Evolutionary conservation across 78 protist species (phyloP), one percentile per base, ranked within the genome.

Genomic region (Pigoraptor vietnamica): DNA sequence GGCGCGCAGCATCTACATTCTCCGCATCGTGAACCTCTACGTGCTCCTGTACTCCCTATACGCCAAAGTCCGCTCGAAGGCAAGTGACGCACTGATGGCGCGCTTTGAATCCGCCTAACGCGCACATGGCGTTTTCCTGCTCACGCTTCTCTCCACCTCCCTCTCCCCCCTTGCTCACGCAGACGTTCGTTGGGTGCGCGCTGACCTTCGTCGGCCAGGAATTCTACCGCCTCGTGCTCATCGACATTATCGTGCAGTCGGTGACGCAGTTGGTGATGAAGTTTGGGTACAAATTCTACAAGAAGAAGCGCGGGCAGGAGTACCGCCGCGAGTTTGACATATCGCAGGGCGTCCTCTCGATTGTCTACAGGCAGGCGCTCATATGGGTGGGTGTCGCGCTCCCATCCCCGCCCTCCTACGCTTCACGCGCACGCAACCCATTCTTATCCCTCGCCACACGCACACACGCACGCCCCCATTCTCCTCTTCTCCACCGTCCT

Each of bases 261-360:
- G 39, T 34, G 24, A 25, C 32, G 36, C 19, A 10, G 23, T 37
- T 86, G 37, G 21, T 10, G 36, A 23, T 23, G 37, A 23, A 36
- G 37, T 86, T 34, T 14, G 89, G 89, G 24, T 37, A 37, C n/a
- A 21, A 48, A 6, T 48, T 6, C 29, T 48, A 48, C 29, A 48
- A 48, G 67, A 48, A 79, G 34, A 79, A 79, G 84, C 34, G 21
- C n/a, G n/a, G n/a, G n/a, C n/a, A n/a, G n/a, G n/a, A n/a, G n/a
- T n/a, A n/a, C n/a, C n/a, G n/a, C n/a, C n/a, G n/a, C 21, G 89
- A 86, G 23, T 86, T 86, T 36, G 90, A 87, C 67, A 87, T 87
- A 9, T 32, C 90, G 38, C 10, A 40, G 90, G 24, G 33, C 56
- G 67, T 87, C 25, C 90, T 87, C 37, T 2, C 6, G 9, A 39